phyloP scores from a whole-genome alignment of 371 early-diverging fungal genomes.

The Syncephalastrum racemosum region DNA sequence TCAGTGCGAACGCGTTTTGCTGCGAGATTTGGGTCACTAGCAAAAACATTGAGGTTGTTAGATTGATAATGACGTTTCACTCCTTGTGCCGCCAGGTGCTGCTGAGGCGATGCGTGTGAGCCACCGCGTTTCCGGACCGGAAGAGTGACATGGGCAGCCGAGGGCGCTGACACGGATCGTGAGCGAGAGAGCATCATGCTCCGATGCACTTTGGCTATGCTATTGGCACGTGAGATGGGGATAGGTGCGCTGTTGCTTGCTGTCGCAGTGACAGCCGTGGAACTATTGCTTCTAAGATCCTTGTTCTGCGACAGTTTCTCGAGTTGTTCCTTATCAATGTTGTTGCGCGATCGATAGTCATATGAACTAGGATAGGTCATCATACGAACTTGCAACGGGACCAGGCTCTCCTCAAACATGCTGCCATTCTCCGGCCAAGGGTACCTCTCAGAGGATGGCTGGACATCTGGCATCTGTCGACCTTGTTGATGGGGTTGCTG shows the following conservation, averaged over 20 bases:
- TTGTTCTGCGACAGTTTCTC: slow-evolving; percentile 18
- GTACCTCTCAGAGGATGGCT: not conserved
- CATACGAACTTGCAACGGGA: slow-evolving; percentile 1
- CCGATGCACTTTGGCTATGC: not conserved
- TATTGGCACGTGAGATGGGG: not conserved
- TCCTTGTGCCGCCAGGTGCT: not conserved
- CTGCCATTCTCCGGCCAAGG: slow-evolving; percentile 5
- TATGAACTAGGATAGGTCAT: slow-evolving; percentile 5
- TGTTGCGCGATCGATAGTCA: slow-evolving; percentile 5
- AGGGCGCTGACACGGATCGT: not conserved
- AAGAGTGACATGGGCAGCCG: not conserved
- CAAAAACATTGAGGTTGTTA: too few relatives aligned
- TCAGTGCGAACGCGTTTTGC: slow-evolving; percentile 9
- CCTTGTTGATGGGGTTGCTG: not conserved
- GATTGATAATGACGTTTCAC: too few relatives aligned
- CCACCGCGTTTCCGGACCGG: slow-evolving; percentile 1
- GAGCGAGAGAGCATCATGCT: too few relatives aligned
- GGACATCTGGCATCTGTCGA: not conserved
- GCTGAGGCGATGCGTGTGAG: not conserved
- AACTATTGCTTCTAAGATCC: slow-evolving; percentile 7
- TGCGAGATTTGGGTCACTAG: not conserved
- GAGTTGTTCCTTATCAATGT: slow-evolving; percentile 22
- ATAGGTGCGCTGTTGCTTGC: not conserved
- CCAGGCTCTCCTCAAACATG: slow-evolving; percentile 3
- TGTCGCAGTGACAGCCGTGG: slow-evolving; percentile 2